Base-by-base conservation (phyloP, 139 green algal species). In the Chlorella sorokiniana region DNA sequence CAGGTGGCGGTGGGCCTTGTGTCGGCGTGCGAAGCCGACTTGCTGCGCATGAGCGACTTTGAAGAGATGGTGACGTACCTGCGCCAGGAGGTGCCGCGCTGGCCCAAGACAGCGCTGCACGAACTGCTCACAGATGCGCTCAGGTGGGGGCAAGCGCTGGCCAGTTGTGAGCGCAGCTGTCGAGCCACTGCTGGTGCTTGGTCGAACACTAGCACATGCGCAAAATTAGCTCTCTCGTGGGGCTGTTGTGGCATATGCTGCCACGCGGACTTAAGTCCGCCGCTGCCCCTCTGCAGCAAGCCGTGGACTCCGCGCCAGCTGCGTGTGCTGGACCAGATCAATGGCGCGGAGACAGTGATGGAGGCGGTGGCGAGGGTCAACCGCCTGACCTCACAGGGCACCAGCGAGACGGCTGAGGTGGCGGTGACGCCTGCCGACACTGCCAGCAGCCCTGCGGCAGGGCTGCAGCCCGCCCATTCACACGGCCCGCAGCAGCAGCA, bases 11-110 rank as follows among this genome's bases (percentile, higher is more conserved):
- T 93, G 38, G 78, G 76, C 0, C 54, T 96, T 11, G 72, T 96
- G 70, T 33, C 45, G 37, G 44, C 16, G 8, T 87, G 78, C 25
- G 81, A 90, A 72, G 8, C 38, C 25, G 45, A n/a, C 54, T 82
- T 96, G 78, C 69, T 91, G 40, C 64, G 42, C 25, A 84, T 92
- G 82, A 25, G 72, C 3, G 91, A 96, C 76, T 85, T 96, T 84
- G 92, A 96, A 85, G 83, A 89, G 6, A 88, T 92, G 68, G 85
- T 95, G 31, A 51, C 85, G 23, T 88, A 88, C 59, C 83, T 95
- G n/a, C 91, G 90, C 75, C 67, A 88, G 29, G 83, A 91, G 3
- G 81, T 95, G n/a, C 84, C 89, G 1, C 62, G 42, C 29, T 83
- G 41, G 72, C 79, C 61, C 76, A 74, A 76, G 73, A 20, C 45